A percentile compares a stretch with the other conserved stretches of the same genome.
These are phyloP conservation scores for Lichtheimia corymbifera DNA, from an alignment of 371 early-diverging fungal genomes.

Conservation along the genomic window DNA sequence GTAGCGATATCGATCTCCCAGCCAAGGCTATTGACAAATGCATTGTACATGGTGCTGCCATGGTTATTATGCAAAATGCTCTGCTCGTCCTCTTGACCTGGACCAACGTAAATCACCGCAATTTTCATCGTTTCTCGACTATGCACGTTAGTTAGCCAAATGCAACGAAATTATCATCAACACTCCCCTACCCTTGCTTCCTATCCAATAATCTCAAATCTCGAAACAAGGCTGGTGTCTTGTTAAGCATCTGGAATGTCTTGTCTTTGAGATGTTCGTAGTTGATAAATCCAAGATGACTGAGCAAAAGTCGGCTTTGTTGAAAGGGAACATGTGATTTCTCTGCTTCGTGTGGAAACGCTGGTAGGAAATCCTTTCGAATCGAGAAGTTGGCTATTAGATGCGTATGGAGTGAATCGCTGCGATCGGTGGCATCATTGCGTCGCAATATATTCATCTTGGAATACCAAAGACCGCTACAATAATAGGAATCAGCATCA, in stretches of 20 bases:
- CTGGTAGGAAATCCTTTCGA: slow-evolving; percentile 60
- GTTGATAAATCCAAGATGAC: slow-evolving; percentile 73
- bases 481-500: background rate
- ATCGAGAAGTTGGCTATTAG: slow-evolving; percentile 50
- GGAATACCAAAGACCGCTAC: slow-evolving; percentile 38
- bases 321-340: slow-evolving; percentile 60
- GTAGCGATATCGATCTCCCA: slow-evolving; percentile 82
- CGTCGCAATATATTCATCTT: slow-evolving; percentile 49
- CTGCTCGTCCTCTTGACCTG: slow-evolving; percentile 87
- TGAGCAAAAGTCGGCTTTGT: slow-evolving; percentile 67
- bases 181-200: slow-evolving; percentile 63
- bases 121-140: slow-evolving; percentile 87
- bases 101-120: slow-evolving; percentile 89
- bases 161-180: background rate
- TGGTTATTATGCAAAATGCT: slow-evolving; percentile 77
- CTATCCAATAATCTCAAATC: slow-evolving; percentile 80
- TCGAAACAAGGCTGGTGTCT: slow-evolving; percentile 64
- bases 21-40: slow-evolving; percentile 85
- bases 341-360: slow-evolving; percentile 55
- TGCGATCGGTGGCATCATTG: slow-evolving; percentile 20
- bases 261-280: slow-evolving; percentile 76
- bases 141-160: slow-evolving; percentile 2
- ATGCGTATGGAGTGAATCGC: slow-evolving; percentile 31
- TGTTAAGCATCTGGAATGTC: slow-evolving; percentile 67
- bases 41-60: slow-evolving; percentile 71